Evolutionary conservation across 164 flowering plant genomes (phyloP).

Genomic region (Cinnamomum chago): DNA sequence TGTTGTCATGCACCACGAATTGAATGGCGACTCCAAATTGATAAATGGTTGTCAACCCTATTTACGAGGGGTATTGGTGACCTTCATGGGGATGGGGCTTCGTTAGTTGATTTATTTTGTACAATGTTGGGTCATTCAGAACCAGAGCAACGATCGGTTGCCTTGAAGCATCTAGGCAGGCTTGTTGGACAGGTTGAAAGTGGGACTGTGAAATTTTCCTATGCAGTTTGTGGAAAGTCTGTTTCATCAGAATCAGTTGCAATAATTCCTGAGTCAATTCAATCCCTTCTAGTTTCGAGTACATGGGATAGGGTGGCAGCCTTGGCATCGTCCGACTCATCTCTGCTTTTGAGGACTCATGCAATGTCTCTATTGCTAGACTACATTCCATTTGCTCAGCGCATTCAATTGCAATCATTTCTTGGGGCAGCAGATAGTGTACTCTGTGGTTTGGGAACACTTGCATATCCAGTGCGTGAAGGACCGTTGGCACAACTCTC

Average conservation of each 20-base stretch:
- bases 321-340: slow-evolving; percentile 63
- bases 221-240: slow-evolving; percentile 14
- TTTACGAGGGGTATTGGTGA: slow-evolving; percentile 42
- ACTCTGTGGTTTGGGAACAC: slow-evolving; percentile 48
- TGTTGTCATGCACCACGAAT: slow-evolving; percentile 64
- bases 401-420: slow-evolving; percentile 58
- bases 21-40: slow-evolving; percentile 68
- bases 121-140: slow-evolving; percentile 67
- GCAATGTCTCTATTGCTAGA: slow-evolving; percentile 60
- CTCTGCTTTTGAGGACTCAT: slow-evolving; percentile 48
- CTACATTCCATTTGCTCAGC: slow-evolving; percentile 55
- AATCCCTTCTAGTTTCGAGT: slow-evolving; percentile 47
- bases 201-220: slow-evolving; percentile 20
- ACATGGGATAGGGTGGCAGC: slow-evolving; percentile 75
- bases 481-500: slow-evolving; percentile 59
- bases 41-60: slow-evolving; percentile 65
- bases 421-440: slow-evolving; percentile 59
- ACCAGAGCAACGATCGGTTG: slow-evolving; percentile 78
- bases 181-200: slow-evolving; percentile 48
- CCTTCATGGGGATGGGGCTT: slow-evolving; percentile 33
- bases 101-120: slow-evolving; percentile 52
- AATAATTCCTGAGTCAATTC: slow-evolving; percentile 39
- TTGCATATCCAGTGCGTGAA: slow-evolving; percentile 39
- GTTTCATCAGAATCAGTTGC: slow-evolving; percentile 20
- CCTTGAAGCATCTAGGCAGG: slow-evolving; percentile 57